These are phyloP conservation scores for Tricholoma matsutake DNA, from an alignment of 768 basidiomycete species.

Conservation along the genomic window DNA sequence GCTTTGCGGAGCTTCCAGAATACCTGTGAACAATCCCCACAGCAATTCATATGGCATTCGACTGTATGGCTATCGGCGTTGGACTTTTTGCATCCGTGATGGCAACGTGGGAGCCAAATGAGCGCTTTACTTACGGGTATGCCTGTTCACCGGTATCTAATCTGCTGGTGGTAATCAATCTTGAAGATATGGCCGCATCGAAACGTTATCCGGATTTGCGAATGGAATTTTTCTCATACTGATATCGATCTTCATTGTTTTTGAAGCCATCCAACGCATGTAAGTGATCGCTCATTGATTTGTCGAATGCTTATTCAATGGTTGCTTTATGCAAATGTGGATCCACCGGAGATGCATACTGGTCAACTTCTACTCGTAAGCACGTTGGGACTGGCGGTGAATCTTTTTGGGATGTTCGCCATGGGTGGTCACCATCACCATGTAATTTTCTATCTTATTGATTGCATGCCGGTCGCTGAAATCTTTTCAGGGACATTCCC, in stretches of 20 bases:
- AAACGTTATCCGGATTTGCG: conserved; percentile 96
- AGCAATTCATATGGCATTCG: conserved; percentile 99
- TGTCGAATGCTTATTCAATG: neutral
- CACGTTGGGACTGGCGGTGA: conserved; percentile 85
- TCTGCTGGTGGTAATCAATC: conserved; percentile 1
- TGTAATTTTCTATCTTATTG: conserved; percentile 38
- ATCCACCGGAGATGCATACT: conserved; percentile 98
- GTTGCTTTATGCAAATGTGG: conserved; percentile 48
- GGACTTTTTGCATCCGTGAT: conserved; percentile 96
- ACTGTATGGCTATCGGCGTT: conserved; percentile 95
- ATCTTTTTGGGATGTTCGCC: conserved; percentile 97
- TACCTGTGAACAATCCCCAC: conserved; percentile 1
- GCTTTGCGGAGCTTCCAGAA: neutral
- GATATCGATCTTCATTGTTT: conserved; percentile 97
- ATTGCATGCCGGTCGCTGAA: neutral
- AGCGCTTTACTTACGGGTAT: conserved; percentile 92
- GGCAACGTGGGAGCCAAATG: conserved; percentile 96
- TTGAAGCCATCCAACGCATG: conserved; percentile 96
- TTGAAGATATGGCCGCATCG: conserved; percentile 86
- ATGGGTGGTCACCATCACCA: conserved; percentile 95
- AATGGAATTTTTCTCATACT: conserved; percentile 93
- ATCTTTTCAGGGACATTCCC: conserved; percentile 45
- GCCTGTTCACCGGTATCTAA: conserved; percentile 15
- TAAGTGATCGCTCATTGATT: conserved; percentile 32
- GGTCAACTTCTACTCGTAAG: conserved; percentile 89